A percentile compares a stretch with the other conserved stretches of the same genome.
These are phyloP conservation scores for Gossypium stocksii DNA, from an alignment of 345 rosid species.

Conservation along the genomic window DNA sequence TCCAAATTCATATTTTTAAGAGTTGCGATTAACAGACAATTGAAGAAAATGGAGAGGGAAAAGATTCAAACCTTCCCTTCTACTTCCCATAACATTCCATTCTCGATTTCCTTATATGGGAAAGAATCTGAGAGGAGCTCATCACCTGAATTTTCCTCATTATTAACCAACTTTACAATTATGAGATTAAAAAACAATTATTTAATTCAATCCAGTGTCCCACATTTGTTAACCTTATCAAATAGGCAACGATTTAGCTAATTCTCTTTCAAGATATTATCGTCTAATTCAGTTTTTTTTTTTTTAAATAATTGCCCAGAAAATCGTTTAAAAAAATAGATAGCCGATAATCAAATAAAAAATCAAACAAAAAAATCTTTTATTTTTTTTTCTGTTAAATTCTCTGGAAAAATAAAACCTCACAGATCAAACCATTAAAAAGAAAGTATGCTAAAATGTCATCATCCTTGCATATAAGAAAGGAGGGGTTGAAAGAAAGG, in stretches of 20 bases:
- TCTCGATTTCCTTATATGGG: constrained; percentile 62
- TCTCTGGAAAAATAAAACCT: neutral
- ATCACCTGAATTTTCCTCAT: constrained; percentile 36
- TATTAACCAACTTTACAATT: neutral
- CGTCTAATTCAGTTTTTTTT: neutral
- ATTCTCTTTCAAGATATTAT: neutral
- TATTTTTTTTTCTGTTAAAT: neutral
- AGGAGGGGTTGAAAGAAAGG: neutral
- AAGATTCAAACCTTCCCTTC: constrained; percentile 60
- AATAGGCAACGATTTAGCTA: too few species aligned
- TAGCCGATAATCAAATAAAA: neutral
- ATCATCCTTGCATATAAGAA: too few species aligned
- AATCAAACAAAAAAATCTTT: neutral
- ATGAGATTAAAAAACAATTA: too few species aligned
- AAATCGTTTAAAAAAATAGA: neutral
- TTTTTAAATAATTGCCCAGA: neutral
- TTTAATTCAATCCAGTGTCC: neutral
- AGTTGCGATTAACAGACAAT: too few species aligned
- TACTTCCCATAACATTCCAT: constrained; percentile 77
- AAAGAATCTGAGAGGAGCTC: constrained; percentile 93
- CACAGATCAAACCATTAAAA: neutral
- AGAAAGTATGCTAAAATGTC: too few species aligned
- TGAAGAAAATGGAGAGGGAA: neutral
- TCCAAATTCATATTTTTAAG: too few species aligned
- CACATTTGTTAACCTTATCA: too few species aligned